Evolutionary conservation across 2,329 filamentous ascomycete species (phyloP).

Genomic region (Penicillium concentricum): DNA sequence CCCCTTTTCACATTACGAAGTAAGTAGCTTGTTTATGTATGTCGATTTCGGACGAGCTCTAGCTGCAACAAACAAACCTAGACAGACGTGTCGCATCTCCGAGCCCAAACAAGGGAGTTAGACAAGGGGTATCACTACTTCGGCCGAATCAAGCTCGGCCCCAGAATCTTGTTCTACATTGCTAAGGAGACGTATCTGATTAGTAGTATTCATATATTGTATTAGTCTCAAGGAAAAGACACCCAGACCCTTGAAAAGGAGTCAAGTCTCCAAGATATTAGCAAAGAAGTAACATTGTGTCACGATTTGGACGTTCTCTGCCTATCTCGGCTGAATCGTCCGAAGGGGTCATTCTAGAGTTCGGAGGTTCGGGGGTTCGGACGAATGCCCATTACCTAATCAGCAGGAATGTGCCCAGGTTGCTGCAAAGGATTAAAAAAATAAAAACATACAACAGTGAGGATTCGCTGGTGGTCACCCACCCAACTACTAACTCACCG

Average conservation of each 20-base stretch:
- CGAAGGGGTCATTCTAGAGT: not conserved
- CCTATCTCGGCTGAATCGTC: not conserved
- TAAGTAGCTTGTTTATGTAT: not conserved
- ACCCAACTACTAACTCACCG: too few relatives aligned
- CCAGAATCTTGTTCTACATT: not conserved
- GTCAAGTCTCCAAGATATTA: not conserved
- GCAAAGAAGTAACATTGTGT: not conserved
- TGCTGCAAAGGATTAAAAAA: too few relatives aligned
- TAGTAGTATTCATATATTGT: not conserved
- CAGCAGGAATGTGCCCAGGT: not conserved
- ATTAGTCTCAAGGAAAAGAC: too few relatives aligned
- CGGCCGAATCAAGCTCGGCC: not conserved
- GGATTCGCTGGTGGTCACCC: too few relatives aligned
- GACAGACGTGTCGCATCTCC: not conserved
- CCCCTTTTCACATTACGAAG: not conserved
- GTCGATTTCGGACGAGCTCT: not conserved
- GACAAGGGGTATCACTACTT: not conserved
- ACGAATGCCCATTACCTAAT: not conserved
- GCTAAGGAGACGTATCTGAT: not conserved
- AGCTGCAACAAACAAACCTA: not conserved
- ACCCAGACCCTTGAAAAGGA: not conserved
- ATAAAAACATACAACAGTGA: too few relatives aligned
- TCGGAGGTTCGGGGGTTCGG: not conserved
- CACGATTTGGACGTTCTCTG: not conserved
- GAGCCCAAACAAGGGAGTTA: not conserved